Conservation (phyloP, 768 basidiomycete genomes). For the Amanita phalloides region DNA sequence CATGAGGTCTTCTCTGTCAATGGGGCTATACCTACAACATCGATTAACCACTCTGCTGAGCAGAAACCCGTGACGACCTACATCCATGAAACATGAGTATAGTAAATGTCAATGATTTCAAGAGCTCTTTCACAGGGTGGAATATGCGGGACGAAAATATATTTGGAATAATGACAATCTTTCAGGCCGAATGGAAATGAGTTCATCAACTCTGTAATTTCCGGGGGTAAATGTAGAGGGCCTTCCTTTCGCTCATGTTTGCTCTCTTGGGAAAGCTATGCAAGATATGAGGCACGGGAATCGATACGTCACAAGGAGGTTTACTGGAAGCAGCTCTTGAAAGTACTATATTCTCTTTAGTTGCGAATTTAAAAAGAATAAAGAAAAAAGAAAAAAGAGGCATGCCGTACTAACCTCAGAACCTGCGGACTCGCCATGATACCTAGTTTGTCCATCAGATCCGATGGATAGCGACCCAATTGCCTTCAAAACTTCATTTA, state of each 20-base stretch:
- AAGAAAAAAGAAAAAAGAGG: background rate
- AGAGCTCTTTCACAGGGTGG: conserved; percentile 28
- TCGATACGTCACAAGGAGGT: conserved; percentile 2
- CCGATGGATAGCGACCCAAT: conserved; percentile 41
- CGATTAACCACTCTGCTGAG: background rate
- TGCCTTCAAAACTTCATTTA: conserved; percentile 24
- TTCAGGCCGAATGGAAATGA: conserved; percentile 40
- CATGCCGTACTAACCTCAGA: conserved; percentile 29
- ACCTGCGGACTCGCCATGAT: conserved; percentile 38
- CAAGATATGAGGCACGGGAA: background rate
- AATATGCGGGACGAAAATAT: conserved; percentile 27
- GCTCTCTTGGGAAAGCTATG: conserved; percentile 13
- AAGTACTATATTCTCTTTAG: conserved; percentile 19
- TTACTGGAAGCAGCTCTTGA: conserved; percentile 25
- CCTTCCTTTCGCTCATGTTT: conserved; percentile 7
- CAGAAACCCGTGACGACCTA: conserved; percentile 14
- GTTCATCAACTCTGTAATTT: conserved; percentile 32
- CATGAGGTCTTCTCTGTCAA: conserved; percentile 31
- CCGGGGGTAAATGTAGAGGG: conserved; percentile 26
- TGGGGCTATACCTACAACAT: conserved; percentile 31
- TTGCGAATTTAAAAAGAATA: background rate
- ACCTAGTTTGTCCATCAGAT: conserved; percentile 34
- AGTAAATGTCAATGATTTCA: conserved; percentile 31
- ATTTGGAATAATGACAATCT: conserved; percentile 25
- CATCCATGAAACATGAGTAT: conserved; percentile 36